Evolutionary conservation across 1,284 basidiomycete species (phyloP).

Genomic region (Boletus calvinii): DNA sequence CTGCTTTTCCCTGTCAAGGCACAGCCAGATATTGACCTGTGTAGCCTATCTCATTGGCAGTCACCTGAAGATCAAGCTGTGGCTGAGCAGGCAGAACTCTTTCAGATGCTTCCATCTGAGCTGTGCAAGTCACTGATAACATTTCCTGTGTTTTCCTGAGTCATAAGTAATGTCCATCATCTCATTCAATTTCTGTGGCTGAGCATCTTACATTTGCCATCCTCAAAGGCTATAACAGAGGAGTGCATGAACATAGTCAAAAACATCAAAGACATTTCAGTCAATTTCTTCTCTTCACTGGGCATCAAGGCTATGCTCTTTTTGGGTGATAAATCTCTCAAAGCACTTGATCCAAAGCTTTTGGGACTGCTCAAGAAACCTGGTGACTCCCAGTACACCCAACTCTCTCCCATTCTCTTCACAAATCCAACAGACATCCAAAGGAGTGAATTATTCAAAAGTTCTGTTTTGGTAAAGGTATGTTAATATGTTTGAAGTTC

Average conservation of each 20-base stretch:
- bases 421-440: not conserved
- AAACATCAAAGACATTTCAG: conserved; percentile 2
- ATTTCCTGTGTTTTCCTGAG: not conserved
- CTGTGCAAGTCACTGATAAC: not conserved
- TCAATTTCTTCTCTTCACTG: conserved; percentile 1
- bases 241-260: conserved; percentile 5
- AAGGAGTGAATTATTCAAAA: not conserved
- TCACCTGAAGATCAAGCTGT: not conserved
- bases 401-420: conserved; percentile 4
- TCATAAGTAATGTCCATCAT: not conserved
- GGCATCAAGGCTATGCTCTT: not conserved
- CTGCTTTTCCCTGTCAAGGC: not conserved
- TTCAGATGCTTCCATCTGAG: not conserved
- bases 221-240: not conserved
- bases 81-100: conserved; percentile 6
- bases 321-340: not conserved
- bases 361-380: conserved; percentile 5
- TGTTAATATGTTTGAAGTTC: not conserved
- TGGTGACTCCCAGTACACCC: not conserved
- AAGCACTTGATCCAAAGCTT: not conserved
- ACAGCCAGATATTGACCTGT: not conserved
- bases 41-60: not conserved
- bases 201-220: not conserved
- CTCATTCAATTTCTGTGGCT: not conserved
- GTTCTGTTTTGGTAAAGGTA: conserved; percentile 1